A percentile compares a stretch with the other conserved stretches of the same genome.
Evolutionary conservation across 495 filamentous ascomycete species (phyloP).

Genomic region (Saxophila tyrrhenica): DNA sequence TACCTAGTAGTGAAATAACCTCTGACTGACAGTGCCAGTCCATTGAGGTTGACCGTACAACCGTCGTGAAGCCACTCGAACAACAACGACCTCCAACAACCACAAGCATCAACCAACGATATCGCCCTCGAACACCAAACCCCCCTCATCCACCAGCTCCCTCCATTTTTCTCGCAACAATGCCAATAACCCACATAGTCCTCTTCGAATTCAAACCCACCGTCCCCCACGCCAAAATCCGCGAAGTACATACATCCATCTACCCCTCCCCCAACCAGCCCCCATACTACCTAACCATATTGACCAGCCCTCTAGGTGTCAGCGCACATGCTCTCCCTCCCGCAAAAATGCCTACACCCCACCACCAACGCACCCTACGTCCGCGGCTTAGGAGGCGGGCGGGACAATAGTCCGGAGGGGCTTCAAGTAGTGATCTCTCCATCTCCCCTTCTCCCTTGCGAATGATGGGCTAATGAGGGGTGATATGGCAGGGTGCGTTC

Average conservation of each 20-base stretch:
- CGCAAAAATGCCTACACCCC: conserved; percentile 38
- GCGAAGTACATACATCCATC: conserved; percentile 34
- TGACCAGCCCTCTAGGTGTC: no score
- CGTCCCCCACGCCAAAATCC: conserved; percentile 30
- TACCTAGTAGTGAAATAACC: no score
- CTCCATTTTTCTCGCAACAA: no score
- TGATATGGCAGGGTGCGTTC: conserved; percentile 43
- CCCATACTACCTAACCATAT: no score
- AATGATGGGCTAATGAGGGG: no score
- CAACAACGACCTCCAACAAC: no score
- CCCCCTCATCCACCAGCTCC: no score
- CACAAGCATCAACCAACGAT: neutral
- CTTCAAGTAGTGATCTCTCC: conserved; percentile 38
- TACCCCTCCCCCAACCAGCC: neutral
- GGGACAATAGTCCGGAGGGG: conserved; percentile 54
- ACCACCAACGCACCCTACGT: conserved; percentile 46
- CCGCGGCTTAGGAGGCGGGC: conserved; percentile 44
- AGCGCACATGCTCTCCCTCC: conserved; percentile 29
- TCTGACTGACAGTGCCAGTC: no score
- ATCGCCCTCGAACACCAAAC: no score
- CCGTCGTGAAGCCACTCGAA: no score
- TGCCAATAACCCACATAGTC: conserved; percentile 49
- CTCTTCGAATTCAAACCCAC: conserved; percentile 50
- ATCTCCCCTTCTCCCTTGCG: neutral
- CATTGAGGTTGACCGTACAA: no score